Conservation (phyloP, 1,139 yeast genomes). For the Kodamaea sp. region DNA sequence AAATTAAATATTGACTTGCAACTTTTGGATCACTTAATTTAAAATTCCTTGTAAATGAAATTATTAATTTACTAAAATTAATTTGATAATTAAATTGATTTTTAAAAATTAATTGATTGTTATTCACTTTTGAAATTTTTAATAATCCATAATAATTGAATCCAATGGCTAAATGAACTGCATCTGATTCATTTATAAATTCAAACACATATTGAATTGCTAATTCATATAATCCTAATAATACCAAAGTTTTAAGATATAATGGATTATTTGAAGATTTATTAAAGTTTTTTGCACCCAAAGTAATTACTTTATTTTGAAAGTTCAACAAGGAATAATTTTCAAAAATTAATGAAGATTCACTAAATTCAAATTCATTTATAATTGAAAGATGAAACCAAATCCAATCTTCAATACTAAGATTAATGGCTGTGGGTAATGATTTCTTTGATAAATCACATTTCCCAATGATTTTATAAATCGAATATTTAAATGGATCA, state of each 20-base stretch:
- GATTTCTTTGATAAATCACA: slow-evolving; percentile 77
- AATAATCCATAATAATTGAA: slow-evolving; percentile 73
- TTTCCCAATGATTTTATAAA: slow-evolving; percentile 87
- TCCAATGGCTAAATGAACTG: slow-evolving; percentile 86
- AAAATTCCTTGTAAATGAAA: slow-evolving; percentile 75
- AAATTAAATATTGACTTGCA: slow-evolving; percentile 81
- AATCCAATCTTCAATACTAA: slow-evolving; percentile 92
- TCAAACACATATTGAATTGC: slow-evolving; percentile 71
- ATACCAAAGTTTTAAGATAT: slow-evolving; percentile 70
- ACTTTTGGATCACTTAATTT: slow-evolving; percentile 83
- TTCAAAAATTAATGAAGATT: slow-evolving; percentile 58
- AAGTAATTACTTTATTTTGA: slow-evolving; percentile 65
- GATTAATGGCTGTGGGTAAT: slow-evolving; percentile 67
- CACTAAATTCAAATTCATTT: slow-evolving; percentile 47
- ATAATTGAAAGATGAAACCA: slow-evolving; percentile 87
- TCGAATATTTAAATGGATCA: slow-evolving; percentile 89
- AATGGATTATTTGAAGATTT: slow-evolving; percentile 63
- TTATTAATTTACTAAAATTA: slow-evolving; percentile 58
- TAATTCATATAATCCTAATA: slow-evolving; percentile 77
- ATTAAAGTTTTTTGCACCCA: slow-evolving; percentile 73
- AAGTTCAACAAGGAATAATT: slow-evolving; percentile 70
- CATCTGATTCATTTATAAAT: slow-evolving; percentile 70
- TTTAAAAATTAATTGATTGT: slow-evolving; percentile 33
- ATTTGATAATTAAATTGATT: slow-evolving; percentile 43
- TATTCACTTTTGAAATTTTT: slow-evolving; percentile 40